phyloP scores from a whole-genome alignment of 2,329 filamentous ascomycete species.

The Alternaria conjuncta region DNA sequence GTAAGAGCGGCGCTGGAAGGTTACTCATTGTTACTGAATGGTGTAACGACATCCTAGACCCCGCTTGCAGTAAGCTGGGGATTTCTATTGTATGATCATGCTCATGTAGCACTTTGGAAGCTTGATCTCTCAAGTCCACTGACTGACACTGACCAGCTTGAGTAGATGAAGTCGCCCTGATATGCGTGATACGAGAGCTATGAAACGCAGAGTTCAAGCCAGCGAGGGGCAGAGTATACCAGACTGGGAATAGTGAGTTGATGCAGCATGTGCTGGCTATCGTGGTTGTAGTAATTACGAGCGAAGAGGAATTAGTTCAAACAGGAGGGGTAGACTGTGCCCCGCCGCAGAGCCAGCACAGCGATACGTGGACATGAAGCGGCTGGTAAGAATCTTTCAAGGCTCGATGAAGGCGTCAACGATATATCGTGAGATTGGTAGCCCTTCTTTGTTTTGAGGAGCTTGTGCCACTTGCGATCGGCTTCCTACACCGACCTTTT shows the following conservation, averaged over 20 bases:
- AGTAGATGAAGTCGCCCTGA: background rate
- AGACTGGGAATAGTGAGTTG: background rate
- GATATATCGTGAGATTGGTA: background rate
- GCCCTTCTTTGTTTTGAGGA: background rate
- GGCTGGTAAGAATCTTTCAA: background rate
- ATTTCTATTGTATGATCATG: accelerated
- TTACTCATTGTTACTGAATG: background rate
- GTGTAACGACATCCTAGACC: background rate
- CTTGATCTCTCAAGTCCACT: background rate
- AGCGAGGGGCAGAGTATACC: background rate
- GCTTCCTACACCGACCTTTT: background rate
- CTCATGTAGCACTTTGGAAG: accelerated
- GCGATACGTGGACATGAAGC: background rate
- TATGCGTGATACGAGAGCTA: background rate
- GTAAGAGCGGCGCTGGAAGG: background rate
- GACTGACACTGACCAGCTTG: background rate
- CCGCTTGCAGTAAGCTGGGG: background rate
- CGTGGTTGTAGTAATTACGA: background rate
- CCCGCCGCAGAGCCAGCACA: background rate
- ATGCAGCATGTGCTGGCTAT: background rate
- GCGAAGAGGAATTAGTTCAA: background rate
- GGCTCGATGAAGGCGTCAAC: background rate
- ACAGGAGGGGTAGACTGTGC: background rate
- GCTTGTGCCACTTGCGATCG: background rate
- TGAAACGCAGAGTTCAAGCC: background rate